Evolutionary conservation across 164 flowering plant genomes (phyloP), one percentile per base, ranked within the genome.

Genomic region (Aristolochia californica): DNA sequence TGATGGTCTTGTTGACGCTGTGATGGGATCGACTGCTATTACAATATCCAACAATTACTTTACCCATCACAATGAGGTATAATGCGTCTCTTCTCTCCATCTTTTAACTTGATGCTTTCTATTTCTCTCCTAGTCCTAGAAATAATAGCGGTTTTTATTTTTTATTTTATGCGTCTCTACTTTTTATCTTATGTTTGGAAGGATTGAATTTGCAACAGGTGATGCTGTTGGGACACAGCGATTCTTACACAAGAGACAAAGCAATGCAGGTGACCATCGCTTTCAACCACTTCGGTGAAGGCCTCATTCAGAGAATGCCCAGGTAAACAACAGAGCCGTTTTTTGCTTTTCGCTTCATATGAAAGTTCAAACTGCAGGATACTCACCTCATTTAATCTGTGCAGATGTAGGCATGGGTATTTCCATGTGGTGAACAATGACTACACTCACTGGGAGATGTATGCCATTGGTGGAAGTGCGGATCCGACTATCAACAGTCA

Each of bases 281-380:
- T 25, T 91, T 74, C 78, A 91, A 91, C 77, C 98, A 91, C 59
- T 91, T 91, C 57, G 98, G 98, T 13, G 84, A 75, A 69, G 97
- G 97, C 57, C 91, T 91, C 48, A 87, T 91, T 61, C 98, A 91
- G 78, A 83, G 98, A 68, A 93, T 93, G 98, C 98, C 98, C 34
- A 87, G 98, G 98, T 88, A 80, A 53, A 50, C 2, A 59, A n/a
- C n/a, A n/a, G n/a, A 59, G 38, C 26, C 24, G 12, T 53, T 21
- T 20, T 22, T 23, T 18, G 3, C 25, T 40, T 44, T 15, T 43
- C 1, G 47, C 14, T 12, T 16, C 55, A 16, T 8, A 16, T 20
- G 14, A 0, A 5, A 25, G 17, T 53, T 53, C 18, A 13, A 28
- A 5, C n/a, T n/a, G n/a, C n/a, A n/a, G 5, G 30, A 13, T 34